Conservation (phyloP, 805 yeast genomes). For the Priceomyces fermenticarens region DNA sequence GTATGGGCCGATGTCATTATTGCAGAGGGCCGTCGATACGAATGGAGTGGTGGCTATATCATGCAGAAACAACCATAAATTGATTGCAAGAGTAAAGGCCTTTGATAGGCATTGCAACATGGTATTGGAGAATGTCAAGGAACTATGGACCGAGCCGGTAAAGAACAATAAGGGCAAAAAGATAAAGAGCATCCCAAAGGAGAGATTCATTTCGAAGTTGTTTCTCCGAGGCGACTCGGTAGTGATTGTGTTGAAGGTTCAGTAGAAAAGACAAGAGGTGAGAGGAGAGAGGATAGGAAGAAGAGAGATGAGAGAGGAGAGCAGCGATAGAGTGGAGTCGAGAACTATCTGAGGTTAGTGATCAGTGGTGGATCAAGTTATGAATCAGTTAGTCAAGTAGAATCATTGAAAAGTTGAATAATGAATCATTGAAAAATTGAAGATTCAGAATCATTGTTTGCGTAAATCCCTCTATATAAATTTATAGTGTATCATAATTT, state of each 20-base stretch:
- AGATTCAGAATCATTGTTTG: no score
- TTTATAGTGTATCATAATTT: no score
- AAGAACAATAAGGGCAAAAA: constrained; percentile 66
- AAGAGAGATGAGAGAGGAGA: no score
- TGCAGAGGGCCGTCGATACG: constrained; percentile 77
- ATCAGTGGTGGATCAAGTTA: no score
- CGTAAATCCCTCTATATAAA: no score
- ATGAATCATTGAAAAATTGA: no score
- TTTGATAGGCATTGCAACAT: constrained; percentile 95
- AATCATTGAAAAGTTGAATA: no score
- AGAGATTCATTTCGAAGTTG: constrained; percentile 80
- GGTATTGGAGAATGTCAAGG: constrained; percentile 89
- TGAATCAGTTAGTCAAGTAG: no score
- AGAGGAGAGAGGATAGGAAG: no score
- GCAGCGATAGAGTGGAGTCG: no score
- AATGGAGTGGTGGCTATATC: constrained; percentile 81
- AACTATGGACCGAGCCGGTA: constrained; percentile 69
- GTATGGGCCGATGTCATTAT: constrained; percentile 86
- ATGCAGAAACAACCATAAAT: constrained; percentile 88
- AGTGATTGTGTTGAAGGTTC: constrained; percentile 65
- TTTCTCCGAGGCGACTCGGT: constrained; percentile 96
- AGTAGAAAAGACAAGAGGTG: neutral
- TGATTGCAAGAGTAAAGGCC: constrained; percentile 86
- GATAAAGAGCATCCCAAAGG: constrained; percentile 60
- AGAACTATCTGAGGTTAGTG: no score